phyloP scores from a whole-genome alignment of 2,329 filamentous ascomycete species.

The Didymella lethalis region DNA sequence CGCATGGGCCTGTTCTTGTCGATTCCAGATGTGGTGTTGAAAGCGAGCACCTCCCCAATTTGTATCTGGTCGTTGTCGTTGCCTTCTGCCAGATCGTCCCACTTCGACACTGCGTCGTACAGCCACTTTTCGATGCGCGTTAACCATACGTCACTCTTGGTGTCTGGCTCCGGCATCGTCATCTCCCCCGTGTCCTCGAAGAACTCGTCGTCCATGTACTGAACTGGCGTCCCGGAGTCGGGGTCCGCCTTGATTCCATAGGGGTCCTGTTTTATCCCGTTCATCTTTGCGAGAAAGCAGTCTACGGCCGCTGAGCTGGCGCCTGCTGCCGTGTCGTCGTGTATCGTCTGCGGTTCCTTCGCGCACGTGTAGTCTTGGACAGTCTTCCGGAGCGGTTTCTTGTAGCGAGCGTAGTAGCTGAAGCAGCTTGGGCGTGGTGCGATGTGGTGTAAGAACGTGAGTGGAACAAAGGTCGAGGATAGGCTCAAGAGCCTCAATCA shows the following conservation, averaged over 20 bases:
- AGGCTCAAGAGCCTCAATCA: slow-evolving; percentile 15
- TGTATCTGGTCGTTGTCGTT: slow-evolving; percentile 51
- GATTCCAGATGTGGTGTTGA: slow-evolving; percentile 40
- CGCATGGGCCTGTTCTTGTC: slow-evolving; percentile 62
- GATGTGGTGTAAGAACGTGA: not conserved
- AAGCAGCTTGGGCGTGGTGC: not conserved
- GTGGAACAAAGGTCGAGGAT: slow-evolving; percentile 3
- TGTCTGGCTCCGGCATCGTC: slow-evolving; percentile 40
- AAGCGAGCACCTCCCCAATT: slow-evolving; percentile 47
- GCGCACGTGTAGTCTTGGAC: not conserved
- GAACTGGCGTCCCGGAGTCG: slow-evolving; percentile 41
- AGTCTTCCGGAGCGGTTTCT: not conserved
- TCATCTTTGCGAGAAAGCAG: slow-evolving; percentile 38
- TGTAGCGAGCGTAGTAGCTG: slow-evolving; percentile 7
- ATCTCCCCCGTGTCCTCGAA: slow-evolving; percentile 57
- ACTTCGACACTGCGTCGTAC: slow-evolving; percentile 49
- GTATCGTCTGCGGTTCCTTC: not conserved
- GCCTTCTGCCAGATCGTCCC: slow-evolving; percentile 45
- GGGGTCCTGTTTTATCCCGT: slow-evolving; percentile 52
- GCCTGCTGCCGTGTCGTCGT: slow-evolving; percentile 12
- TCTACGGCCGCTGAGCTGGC: slow-evolving; percentile 5
- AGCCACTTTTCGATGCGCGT: slow-evolving; percentile 52
- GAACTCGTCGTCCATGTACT: slow-evolving; percentile 53
- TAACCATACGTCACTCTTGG: slow-evolving; percentile 46
- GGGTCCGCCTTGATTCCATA: slow-evolving; percentile 52